phyloP scores from a whole-genome alignment of 805 yeast genomes.

The Metschnikowia peoriensis region DNA sequence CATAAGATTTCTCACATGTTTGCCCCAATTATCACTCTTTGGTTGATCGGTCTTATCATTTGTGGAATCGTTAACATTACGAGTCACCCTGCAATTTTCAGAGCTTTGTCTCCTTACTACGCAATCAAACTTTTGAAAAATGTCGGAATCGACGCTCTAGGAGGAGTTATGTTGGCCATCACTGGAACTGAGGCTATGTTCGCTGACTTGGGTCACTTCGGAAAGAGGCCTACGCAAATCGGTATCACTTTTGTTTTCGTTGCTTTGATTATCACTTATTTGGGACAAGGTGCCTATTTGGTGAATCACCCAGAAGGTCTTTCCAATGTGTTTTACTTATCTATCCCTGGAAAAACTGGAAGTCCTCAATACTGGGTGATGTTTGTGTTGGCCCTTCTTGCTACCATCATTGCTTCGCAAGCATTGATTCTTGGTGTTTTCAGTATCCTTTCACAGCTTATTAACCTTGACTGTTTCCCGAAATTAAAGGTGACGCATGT shows the following conservation, averaged over 20 bases:
- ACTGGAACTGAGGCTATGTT: constrained; percentile 67
- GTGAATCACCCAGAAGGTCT: constrained; percentile 37
- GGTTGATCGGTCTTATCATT: constrained; percentile 47
- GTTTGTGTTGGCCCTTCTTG: constrained; percentile 51
- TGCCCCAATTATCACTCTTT: constrained; percentile 53
- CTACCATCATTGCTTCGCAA: constrained; percentile 60
- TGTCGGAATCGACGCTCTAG: constrained; percentile 43
- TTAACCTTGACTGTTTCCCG: constrained; percentile 55
- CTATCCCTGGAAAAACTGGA: constrained; percentile 52
- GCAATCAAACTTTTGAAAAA: constrained; percentile 44
- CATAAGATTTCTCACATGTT: constrained; percentile 46
- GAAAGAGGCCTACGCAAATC: constrained; percentile 47
- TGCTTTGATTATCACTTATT: constrained; percentile 48
- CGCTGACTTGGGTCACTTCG: constrained; percentile 60
- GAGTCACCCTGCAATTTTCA: constrained; percentile 44
- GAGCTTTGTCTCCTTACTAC: constrained; percentile 49
- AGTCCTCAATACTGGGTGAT: constrained; percentile 48
- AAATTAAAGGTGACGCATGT: constrained; percentile 44
- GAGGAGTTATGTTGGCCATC: constrained; percentile 52
- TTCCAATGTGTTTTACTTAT: constrained; percentile 45
- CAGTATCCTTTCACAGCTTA: constrained; percentile 51
- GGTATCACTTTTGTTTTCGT: constrained; percentile 53
- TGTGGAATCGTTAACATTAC: constrained; percentile 48
- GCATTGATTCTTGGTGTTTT: constrained; percentile 57
- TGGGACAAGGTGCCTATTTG: constrained; percentile 58